Percentiles rank a stretch among this genome's conserved stretches.
phyloP scores from a whole-genome alignment of 371 early-diverging fungal species.

The Mucor indicus region DNA sequence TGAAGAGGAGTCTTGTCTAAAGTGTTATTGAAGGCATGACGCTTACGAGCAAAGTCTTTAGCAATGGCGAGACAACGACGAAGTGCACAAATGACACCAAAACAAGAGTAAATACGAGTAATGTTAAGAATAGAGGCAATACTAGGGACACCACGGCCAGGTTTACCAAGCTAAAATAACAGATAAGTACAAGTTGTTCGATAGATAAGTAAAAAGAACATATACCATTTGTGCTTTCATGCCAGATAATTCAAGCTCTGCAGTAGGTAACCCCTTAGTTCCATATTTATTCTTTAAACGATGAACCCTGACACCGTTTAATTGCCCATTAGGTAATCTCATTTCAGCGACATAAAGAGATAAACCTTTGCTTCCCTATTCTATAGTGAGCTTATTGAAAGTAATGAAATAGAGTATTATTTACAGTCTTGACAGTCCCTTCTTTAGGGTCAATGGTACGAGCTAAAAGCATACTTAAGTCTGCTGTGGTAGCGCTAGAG shows the following conservation, averaged over 20 bases:
- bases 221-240: constrained; percentile 56
- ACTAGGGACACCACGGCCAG: constrained; percentile 56
- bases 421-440: constrained; percentile 23
- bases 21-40: constrained; percentile 30
- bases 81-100: constrained; percentile 47
- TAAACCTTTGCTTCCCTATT: constrained; percentile 52
- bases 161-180: constrained; percentile 39
- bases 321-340: constrained; percentile 46
- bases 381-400: background rate
- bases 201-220: background rate
- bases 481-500: constrained; percentile 67
- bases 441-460: constrained; percentile 49
- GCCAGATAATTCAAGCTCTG: constrained; percentile 59
- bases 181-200: no score
- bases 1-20: constrained; percentile 54
- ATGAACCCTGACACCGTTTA: constrained; percentile 62
- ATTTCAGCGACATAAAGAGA: constrained; percentile 62
- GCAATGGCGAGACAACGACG: constrained; percentile 50
- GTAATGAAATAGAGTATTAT: background rate
- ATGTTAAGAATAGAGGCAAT: constrained; percentile 66
- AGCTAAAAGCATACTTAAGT: constrained; percentile 66
- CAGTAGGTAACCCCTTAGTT: constrained; percentile 70
- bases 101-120: constrained; percentile 61
- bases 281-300: constrained; percentile 68
- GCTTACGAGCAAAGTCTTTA: constrained; percentile 60